These are phyloP conservation scores for Aspergillus quadrilineatus DNA, from an alignment of 2,329 filamentous ascomycete genomes.

Conservation along the genomic window DNA sequence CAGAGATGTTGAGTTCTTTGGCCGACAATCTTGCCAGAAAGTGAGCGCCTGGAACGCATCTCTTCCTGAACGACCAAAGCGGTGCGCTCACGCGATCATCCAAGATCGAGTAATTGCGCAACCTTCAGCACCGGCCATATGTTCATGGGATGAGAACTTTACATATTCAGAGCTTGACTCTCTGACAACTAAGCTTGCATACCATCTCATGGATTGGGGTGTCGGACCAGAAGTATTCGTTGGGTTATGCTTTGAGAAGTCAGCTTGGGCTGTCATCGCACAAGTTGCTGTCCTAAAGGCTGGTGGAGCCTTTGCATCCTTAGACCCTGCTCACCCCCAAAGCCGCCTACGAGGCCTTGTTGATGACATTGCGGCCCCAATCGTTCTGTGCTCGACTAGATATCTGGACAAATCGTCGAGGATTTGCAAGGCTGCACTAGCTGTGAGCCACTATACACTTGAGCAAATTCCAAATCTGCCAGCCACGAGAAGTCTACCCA, in stretches of 20 bases:
- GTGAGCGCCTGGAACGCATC: slow-evolving; percentile 36
- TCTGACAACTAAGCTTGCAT: slow-evolving; percentile 38
- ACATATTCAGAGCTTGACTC: slow-evolving; percentile 39
- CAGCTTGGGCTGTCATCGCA: slow-evolving; percentile 43
- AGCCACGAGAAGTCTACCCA: slow-evolving; percentile 15
- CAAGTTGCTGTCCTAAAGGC: slow-evolving; percentile 44
- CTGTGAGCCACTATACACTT: slow-evolving; percentile 30
- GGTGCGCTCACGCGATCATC: slow-evolving; percentile 39
- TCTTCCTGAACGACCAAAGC: slow-evolving; percentile 29
- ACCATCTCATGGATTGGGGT: slow-evolving; percentile 38
- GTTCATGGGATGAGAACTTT: slow-evolving; percentile 38
- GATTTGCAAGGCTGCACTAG: slow-evolving; percentile 28
- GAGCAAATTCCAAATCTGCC: slow-evolving; percentile 26
- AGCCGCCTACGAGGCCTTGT: slow-evolving; percentile 37
- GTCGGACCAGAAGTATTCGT: slow-evolving; percentile 42
- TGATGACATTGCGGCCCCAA: slow-evolving; percentile 33
- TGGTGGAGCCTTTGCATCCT: slow-evolving; percentile 43
- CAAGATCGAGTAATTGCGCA: slow-evolving; percentile 29
- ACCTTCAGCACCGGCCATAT: slow-evolving; percentile 31
- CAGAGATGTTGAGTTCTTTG: slow-evolving; percentile 32
- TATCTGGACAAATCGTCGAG: slow-evolving; percentile 30
- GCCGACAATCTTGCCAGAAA: slow-evolving; percentile 31
- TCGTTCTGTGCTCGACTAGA: slow-evolving; percentile 36
- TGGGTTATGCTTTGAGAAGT: slow-evolving; percentile 46
- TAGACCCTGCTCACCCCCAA: slow-evolving; percentile 43